Percentiles rank a stretch among this genome's conserved stretches.
Conservation (phyloP, 192 early-diverging fungal species). For the Chytriomyces confervae region DNA sequence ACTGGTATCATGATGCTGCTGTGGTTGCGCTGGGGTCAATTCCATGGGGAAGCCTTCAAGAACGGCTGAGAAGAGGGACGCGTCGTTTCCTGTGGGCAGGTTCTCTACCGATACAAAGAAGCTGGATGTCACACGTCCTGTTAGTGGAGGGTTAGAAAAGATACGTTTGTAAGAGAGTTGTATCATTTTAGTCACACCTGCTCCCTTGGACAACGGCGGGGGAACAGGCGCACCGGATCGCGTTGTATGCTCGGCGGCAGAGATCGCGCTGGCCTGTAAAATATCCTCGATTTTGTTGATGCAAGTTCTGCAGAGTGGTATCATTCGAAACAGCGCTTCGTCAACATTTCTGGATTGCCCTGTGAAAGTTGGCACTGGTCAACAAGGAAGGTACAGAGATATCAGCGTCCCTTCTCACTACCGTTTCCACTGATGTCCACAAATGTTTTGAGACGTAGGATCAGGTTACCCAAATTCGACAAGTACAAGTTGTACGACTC, state of each 20-base stretch:
- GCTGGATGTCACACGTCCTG: not conserved
- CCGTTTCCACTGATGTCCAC: constrained; percentile 28
- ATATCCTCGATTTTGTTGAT: constrained; percentile 26
- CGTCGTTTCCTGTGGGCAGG: not conserved
- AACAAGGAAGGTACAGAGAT: not conserved
- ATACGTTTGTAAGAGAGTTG: too few relatives aligned
- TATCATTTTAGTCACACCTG: not conserved
- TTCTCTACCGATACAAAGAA: not conserved
- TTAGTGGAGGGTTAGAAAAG: not conserved
- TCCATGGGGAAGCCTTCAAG: constrained; percentile 15
- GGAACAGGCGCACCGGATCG: not conserved
- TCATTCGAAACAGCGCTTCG: constrained; percentile 33
- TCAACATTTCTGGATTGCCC: constrained; percentile 21
- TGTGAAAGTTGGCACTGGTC: not conserved
- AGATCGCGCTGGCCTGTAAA: constrained; percentile 12
- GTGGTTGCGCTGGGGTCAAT: not conserved
- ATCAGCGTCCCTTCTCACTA: not conserved
- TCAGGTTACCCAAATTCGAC: constrained; percentile 29
- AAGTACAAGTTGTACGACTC: constrained; percentile 31
- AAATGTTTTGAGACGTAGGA: constrained; percentile 28
- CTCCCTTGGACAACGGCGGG: not conserved
- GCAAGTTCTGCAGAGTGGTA: constrained; percentile 35
- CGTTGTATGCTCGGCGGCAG: not conserved
- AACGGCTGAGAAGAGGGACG: constrained; percentile 31
- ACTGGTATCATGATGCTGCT: not conserved